A percentile compares a stretch with the other conserved stretches of the same genome.
Evolutionary conservation across 2,329 filamentous ascomycete genomes (phyloP).

Genomic region (Penicillium concentricum): DNA sequence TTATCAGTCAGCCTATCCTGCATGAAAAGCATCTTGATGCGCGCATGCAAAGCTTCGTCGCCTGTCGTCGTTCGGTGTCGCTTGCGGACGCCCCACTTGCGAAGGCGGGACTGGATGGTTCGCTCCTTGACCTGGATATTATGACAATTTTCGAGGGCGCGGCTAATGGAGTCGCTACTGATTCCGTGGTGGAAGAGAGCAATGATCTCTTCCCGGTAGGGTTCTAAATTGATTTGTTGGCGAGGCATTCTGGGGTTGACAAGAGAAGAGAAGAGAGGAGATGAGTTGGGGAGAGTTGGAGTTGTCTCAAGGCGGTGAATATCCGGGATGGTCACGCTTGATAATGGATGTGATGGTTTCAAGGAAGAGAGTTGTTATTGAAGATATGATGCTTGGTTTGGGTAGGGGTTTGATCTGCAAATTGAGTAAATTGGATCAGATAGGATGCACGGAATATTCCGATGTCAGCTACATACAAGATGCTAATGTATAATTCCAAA

Average conservation of each 20-base stretch:
- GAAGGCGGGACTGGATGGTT: slow-evolving; percentile 26
- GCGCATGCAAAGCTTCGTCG: slow-evolving; percentile 22
- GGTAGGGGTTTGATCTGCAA: background rate
- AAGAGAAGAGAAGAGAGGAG: background rate
- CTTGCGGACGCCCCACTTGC: slow-evolving; percentile 28
- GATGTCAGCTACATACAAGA: background rate
- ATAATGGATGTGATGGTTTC: background rate
- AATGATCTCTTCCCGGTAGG: slow-evolving; percentile 25
- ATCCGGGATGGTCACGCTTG: slow-evolving; percentile 1
- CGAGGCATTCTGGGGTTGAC: slow-evolving; percentile 18
- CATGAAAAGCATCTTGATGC: slow-evolving; percentile 22
- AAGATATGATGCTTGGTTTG: too few species aligned
- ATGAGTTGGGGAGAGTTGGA: background rate
- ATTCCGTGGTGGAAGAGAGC: slow-evolving; percentile 22
- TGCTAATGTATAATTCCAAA: background rate
- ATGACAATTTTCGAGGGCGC: slow-evolving; percentile 21
- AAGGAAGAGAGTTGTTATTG: background rate
- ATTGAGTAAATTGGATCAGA: background rate
- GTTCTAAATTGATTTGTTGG: slow-evolving; percentile 26
- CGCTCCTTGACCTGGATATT: slow-evolving; percentile 27
- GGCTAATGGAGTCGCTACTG: slow-evolving; percentile 25
- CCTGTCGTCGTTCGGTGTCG: slow-evolving; percentile 26
- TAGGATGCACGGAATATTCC: too few species aligned
- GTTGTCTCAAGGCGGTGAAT: slow-evolving; percentile 20
- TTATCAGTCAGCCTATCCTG: slow-evolving; percentile 25